phyloP scores from a whole-genome alignment of 305 asterid species.

The Fraxinus dipetala region DNA sequence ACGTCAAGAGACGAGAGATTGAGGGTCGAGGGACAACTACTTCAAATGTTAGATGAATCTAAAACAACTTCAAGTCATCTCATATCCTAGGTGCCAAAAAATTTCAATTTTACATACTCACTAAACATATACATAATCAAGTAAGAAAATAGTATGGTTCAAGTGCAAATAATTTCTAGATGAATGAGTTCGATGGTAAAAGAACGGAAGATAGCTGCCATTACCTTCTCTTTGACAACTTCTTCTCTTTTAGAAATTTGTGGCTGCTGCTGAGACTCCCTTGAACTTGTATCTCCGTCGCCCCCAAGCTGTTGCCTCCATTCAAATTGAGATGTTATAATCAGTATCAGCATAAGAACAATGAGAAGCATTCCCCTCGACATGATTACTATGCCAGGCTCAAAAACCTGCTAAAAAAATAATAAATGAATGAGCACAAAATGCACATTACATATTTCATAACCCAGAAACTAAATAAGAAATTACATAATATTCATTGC shows the following conservation, averaged over 20 bases:
- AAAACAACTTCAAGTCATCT: neutral
- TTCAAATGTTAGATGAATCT: neutral
- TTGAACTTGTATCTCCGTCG: conserved; percentile 37
- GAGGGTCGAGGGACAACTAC: neutral
- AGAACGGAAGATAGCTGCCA: neutral
- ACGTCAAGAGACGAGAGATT: neutral
- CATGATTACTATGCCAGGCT: conserved; percentile 31
- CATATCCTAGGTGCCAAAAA: neutral
- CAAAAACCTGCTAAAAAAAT: conserved; percentile 25
- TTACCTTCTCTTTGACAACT: conserved; percentile 57
- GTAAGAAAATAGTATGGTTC: neutral
- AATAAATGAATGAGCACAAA: neutral
- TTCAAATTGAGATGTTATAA: conserved; percentile 60
- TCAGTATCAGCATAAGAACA: conserved; percentile 43
- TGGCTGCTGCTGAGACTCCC: conserved; percentile 43
- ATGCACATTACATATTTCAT: neutral
- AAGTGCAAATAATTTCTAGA: neutral
- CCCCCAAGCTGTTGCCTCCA: conserved; percentile 48
- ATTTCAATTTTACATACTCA: neutral
- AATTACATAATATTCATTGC: neutral
- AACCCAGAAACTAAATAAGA: neutral
- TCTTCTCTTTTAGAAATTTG: conserved; percentile 51
- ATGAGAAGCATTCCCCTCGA: conserved; percentile 55
- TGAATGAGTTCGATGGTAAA: neutral
- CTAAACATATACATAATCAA: neutral